Base-by-base conservation (phyloP, 2,329 filamentous ascomycete genomes). In the Arthrobotrys musiformis region DNA sequence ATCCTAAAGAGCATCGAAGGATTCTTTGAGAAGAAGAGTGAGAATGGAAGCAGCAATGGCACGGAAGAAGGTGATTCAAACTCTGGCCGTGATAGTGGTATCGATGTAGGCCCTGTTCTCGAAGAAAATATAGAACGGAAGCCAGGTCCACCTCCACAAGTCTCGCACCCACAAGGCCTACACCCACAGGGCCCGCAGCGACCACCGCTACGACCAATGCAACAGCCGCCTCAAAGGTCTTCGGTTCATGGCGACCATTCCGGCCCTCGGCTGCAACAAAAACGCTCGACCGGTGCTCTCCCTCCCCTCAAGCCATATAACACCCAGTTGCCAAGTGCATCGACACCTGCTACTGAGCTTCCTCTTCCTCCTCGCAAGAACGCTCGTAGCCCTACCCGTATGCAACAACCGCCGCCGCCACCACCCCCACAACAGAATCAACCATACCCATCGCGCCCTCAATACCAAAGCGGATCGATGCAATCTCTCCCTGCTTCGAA, bases 1-100 rank as follows among this genome's bases (percentile, higher is more conserved):
- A 58, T 78, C n/a, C 37, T 78, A 17, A 69, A 76, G 60, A 76
- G 37, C 17, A 37, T 76, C 26, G 64, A 76, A 17, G 72, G 72
- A 4, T 76, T 76, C 60, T 76, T 76, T 35, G 64, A 76, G 30
- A 60, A 58, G 33, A 52, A 33, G 56, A 76, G 56, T 26, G 72
- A 69, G 28, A 58, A 54, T 37, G 64, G 64, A 9, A 61, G 64
- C 17, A 70, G 48, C 30, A 61, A 48, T 19, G 72, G 54, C 8
- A 46, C 48, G n/a, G 72, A 76, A 28, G 72, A 76, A 26, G 58
- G 28, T 9, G 72, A 76, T 28, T 63, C 72, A 15, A 69, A 54
- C 46, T 76, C 72, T 35, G 72, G 72, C 13, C 72, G 72, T 33
- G 72, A 76, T 22, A 76, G 72, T 33, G 72, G 72, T 9, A 35